Evolutionary conservation across 257 asterid genomes (phyloP), one percentile per base, ranked within the genome.

Genomic region (Nemophila menziesii): DNA sequence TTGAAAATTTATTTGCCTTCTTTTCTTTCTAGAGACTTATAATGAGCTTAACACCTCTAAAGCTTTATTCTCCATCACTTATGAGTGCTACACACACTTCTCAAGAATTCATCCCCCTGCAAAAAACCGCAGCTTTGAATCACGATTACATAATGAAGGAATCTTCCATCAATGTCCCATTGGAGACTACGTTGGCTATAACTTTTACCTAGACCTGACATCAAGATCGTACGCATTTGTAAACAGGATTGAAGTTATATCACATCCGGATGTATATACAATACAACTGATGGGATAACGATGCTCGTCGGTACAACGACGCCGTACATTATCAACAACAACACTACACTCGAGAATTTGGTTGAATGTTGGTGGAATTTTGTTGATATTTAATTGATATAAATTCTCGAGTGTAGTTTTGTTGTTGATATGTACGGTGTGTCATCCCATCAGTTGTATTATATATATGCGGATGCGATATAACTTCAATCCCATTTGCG

Each of bases 221-320:
- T 54, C 44, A 9, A 46, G 46, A 53, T 68, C 95, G 0, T 83
- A 66, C 46, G 93, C 93, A 0, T 87, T 77, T 44, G 66, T 87
- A 16, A 87, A 87, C 44, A 95, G 97, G 47, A 83, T 87, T 33
- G 93, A 80, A 75, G 54, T 87, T 3, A 64, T 83, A 43, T 77
- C 97, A 0, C 95, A 83, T 56, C 97, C 93, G 0, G 95, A n/a
- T n/a, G 95, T 48, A 87, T 87, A 17, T 87, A 82, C 77, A 82
- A 53, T 40, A 40, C 77, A 0, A 52, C 4, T 4, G 82, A 50
- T 39, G 81, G 82, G 38, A 47, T 50, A 13, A 60, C 33, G 12
- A 0, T 17, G 7, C 56, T 64, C 0, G 64, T 83, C 20, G 93
- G 95, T 12, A 82, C 58, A 46, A 11, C 59, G 12, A 51, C 76